A percentile compares a stretch with the other conserved stretches of the same genome.
Conservation (phyloP, 139 green algal species). For the Chlamydomonas asymmetrica region DNA sequence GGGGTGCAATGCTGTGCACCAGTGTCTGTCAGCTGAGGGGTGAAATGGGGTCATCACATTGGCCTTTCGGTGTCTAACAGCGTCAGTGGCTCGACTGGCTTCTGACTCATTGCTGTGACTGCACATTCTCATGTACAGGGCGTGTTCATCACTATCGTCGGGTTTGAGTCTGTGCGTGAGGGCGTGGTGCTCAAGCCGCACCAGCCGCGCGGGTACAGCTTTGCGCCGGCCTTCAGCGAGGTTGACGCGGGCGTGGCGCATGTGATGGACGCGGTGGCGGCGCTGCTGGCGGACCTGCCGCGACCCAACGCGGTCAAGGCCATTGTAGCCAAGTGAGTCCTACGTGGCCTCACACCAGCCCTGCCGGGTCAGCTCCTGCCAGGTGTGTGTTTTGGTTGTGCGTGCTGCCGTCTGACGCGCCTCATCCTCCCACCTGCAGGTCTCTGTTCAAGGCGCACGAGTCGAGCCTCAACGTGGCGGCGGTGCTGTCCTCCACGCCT, state of each 20-base stretch:
- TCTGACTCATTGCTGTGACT: too few relatives aligned
- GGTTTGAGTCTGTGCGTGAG: too few relatives aligned
- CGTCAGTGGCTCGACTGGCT: too few relatives aligned
- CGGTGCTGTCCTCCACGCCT: not conserved
- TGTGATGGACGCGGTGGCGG: slow-evolving; percentile 7
- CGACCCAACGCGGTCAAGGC: slow-evolving; percentile 23
- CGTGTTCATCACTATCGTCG: slow-evolving; percentile 12
- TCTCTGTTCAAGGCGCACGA: not conserved
- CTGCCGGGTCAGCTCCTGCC: not conserved
- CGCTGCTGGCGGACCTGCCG: slow-evolving; percentile 23
- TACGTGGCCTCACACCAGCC: too few relatives aligned
- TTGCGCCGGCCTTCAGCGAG: slow-evolving; percentile 5
- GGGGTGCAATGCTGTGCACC: too few relatives aligned
- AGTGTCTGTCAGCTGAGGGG: too few relatives aligned
- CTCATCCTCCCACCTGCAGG: not conserved
- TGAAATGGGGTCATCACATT: too few relatives aligned
- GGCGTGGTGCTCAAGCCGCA: too few relatives aligned
- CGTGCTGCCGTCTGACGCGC: too few relatives aligned
- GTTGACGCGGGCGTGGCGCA: slow-evolving; percentile 18
- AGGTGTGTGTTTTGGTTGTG: too few relatives aligned
- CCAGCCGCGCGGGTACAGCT: not conserved
- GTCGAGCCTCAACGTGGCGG: slow-evolving; percentile 14
- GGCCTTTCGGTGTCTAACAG: too few relatives aligned
- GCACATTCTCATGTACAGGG: slow-evolving; percentile 13
- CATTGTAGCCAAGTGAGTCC: slow-evolving; percentile 1